Conservation (phyloP, 1,284 basidiomycete genomes). For the Ustanciosporium gigantosporum region DNA sequence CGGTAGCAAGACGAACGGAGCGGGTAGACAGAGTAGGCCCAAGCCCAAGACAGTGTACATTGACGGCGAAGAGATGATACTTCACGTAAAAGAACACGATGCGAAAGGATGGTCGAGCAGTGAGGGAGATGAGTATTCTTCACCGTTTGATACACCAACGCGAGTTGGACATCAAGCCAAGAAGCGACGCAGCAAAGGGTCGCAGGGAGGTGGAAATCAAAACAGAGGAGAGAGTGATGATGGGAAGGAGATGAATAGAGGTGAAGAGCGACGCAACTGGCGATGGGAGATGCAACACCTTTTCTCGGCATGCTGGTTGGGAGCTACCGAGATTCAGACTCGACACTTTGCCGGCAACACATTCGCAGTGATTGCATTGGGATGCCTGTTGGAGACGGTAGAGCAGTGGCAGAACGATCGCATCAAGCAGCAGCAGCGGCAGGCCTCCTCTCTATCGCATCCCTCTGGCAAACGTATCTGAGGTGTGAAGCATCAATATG, state of each 20-base stretch:
- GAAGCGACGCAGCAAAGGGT: background rate
- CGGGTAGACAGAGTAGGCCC: background rate
- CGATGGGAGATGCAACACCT: background rate
- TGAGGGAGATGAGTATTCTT: background rate
- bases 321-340: conserved; percentile 6
- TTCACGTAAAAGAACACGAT: background rate
- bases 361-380: conserved; percentile 22
- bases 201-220: background rate
- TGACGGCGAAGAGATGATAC: background rate
- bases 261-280: background rate
- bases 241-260: background rate
- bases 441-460: too few relatives aligned
- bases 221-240: background rate
- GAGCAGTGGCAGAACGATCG: too few relatives aligned
- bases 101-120: background rate
- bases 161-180: too few relatives aligned
- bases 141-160: background rate
- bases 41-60: background rate
- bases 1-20: background rate
- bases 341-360: conserved; percentile 22
- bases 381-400: conserved; percentile 14
- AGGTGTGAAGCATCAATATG: too few relatives aligned
- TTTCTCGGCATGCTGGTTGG: conserved; percentile 13
- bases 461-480: too few relatives aligned
- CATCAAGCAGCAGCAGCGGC: too few relatives aligned